Evolutionary conservation across 1,139 yeast genomes (phyloP), one percentile per base, ranked within the genome.

Genomic region (Diutina mesorugosa): DNA sequence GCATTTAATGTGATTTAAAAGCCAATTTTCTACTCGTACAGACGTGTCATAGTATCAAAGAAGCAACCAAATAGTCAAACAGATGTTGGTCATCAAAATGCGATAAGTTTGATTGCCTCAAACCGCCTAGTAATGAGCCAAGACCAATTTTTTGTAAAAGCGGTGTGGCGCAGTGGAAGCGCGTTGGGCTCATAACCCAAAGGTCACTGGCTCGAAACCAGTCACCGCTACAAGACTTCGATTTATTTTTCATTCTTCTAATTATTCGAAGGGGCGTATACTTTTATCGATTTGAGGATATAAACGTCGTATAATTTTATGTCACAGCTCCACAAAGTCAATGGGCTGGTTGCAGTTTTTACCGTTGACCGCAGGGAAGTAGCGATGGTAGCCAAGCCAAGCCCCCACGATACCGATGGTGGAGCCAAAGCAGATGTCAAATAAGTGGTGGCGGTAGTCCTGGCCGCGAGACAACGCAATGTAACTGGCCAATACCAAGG

Each of bases 361-460:
- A 32, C n/a, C 5, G 16, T 30, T 32, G 14, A 32, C 45, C 5
- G 28, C 14, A 12, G 41, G 53, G 18, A 50, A 50, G 53, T 50
- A 50, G 6, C 53, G 26, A 18, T 50, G 52, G 48, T 56, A 56
- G 6, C 50, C 45, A 2, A 53, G 29, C 50, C 41, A 54, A 10
- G 58, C 58, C 5, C 51, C 55, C 3, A 28, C 45, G 12, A 55
- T 35, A 3, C 59, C 59, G 21, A 58, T 47, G 21, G 38, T 16
- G 55, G 56, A 57, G 12, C 59, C 59, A 7, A 58, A 46, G 14
- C 35, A n/a, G 16, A 58, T 47, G 38, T 58, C 59, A 16, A 52
- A 55, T n/a, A 58, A 58, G 45, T 58, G 59, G 50, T 58, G 59
- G 9, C 59, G 55, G 55, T 58, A 58, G 28, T 58, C 59, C 48